These are phyloP conservation scores for Oryza glaberrima DNA, from an alignment of 176 grass and related monocot species.

Conservation along the genomic window DNA sequence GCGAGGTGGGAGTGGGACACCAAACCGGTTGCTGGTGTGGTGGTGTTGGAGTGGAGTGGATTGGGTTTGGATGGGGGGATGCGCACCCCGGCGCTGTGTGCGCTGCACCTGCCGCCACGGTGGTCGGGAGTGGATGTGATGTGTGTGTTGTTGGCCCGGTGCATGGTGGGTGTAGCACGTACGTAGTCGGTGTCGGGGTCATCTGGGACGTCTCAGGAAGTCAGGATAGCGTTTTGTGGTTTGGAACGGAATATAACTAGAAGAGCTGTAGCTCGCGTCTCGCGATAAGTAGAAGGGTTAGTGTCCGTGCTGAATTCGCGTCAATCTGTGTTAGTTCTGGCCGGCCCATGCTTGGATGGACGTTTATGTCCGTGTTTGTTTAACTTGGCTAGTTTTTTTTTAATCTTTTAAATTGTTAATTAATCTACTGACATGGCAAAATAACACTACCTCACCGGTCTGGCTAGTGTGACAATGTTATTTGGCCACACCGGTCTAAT, in stretches of 20 bases:
- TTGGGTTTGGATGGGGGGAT: too few relatives aligned
- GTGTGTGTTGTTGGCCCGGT: conserved; percentile 1
- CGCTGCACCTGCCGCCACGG: neutral
- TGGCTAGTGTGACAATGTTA: too few relatives aligned
- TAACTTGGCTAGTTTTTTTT: neutral
- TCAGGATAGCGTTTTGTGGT: conserved; percentile 5
- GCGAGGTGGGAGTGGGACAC: neutral
- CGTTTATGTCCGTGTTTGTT: neutral
- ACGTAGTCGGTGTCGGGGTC: neutral
- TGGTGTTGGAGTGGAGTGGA: neutral
- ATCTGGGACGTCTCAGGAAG: neutral
- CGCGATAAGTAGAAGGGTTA: too few relatives aligned
- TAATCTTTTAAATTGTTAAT: too few relatives aligned
- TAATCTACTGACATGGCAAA: too few relatives aligned
- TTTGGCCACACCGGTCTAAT: too few relatives aligned
- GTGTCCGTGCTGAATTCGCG: neutral
- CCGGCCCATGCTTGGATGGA: neutral
- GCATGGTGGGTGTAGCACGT: neutral
- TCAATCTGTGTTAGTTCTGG: neutral
- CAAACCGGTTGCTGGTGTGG: neutral
- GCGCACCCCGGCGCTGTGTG: neutral
- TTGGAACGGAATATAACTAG: conserved; percentile 28
- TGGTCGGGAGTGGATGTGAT: neutral
- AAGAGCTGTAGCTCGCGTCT: too few relatives aligned
- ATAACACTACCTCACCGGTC: too few relatives aligned